phyloP scores from a whole-genome alignment of 495 filamentous ascomycete genomes.

The Aspergillus homomorphus region DNA sequence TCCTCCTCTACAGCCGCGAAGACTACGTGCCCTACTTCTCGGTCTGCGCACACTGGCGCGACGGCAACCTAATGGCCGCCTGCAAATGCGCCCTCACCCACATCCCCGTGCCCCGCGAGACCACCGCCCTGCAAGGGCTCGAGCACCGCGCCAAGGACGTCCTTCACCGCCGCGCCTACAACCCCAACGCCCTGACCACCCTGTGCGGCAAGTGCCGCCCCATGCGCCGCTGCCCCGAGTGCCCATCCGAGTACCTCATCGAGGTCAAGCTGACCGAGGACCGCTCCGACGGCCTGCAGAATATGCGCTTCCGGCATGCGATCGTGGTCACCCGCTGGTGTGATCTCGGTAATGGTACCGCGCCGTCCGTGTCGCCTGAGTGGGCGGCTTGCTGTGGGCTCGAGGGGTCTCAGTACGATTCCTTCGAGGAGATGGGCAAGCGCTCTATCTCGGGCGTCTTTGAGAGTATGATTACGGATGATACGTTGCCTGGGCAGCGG shows the following conservation, averaged over 20 bases:
- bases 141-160: slow-evolving; percentile 41
- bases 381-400: slow-evolving; percentile 51
- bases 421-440: slow-evolving; percentile 47
- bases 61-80: slow-evolving; percentile 54
- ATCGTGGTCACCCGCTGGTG: slow-evolving; percentile 60
- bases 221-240: slow-evolving; percentile 56
- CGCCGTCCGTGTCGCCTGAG: slow-evolving; percentile 35
- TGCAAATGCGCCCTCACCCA: slow-evolving; percentile 59
- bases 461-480: slow-evolving; percentile 50
- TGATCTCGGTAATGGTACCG: slow-evolving; percentile 54
- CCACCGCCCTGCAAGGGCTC: slow-evolving; percentile 36
- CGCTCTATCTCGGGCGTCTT: slow-evolving; percentile 56
- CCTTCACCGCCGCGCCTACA: slow-evolving; percentile 28
- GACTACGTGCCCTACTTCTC: slow-evolving; percentile 61
- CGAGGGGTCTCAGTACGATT: slow-evolving; percentile 44
- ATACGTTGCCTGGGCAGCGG: slow-evolving; percentile 53
- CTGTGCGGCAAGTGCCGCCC: slow-evolving; percentile 54
- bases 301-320: slow-evolving; percentile 49
- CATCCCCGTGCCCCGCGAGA: slow-evolving; percentile 44
- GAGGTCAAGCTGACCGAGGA: slow-evolving; percentile 56
- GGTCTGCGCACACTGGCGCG: slow-evolving; percentile 57
- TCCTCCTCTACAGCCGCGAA: slow-evolving; percentile 54
- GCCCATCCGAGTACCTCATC: slow-evolving; percentile 58
- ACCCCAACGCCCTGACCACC: slow-evolving; percentile 45
- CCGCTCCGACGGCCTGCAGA: slow-evolving; percentile 17